A percentile compares a stretch with the other conserved stretches of the same genome.
phyloP scores from a whole-genome alignment of 352 stramenopile genomes.

The Phytopythium chamaehyphon region DNA sequence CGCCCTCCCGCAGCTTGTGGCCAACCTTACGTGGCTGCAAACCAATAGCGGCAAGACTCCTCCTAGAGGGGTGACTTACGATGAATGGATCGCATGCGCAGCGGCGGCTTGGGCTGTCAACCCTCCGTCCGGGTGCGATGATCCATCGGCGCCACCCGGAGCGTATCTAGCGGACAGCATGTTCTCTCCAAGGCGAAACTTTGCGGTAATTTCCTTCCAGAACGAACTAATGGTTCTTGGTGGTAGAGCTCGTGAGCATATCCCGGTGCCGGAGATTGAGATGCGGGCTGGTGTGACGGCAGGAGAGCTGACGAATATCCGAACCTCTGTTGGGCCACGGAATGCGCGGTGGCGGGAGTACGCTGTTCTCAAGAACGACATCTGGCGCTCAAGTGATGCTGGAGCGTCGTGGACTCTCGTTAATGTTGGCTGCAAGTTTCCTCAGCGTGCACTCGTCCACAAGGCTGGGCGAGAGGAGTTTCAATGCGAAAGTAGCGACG shows the following conservation, averaged over 20 bases:
- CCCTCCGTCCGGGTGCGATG: conserved; percentile 45
- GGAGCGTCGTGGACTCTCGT: conserved; percentile 71
- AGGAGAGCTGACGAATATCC: conserved; percentile 8
- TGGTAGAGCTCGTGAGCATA: conserved; percentile 55
- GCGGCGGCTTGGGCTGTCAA: conserved; percentile 43
- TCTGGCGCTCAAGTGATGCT: conserved; percentile 70
- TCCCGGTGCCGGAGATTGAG: conserved; percentile 47
- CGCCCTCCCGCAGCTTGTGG: conserved; percentile 58
- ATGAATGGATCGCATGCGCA: conserved; percentile 64
- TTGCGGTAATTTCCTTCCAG: conserved; percentile 52
- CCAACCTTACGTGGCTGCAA: conserved; percentile 65
- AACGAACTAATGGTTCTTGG: conserved; percentile 61
- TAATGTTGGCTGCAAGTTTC: conserved; percentile 55
- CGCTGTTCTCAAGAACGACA: conserved; percentile 72
- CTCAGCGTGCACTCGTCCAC: conserved; percentile 44
- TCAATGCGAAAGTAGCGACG: conserved; percentile 60
- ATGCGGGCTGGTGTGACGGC: conserved; percentile 33
- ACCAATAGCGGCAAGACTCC: conserved; percentile 66
- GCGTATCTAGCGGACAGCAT: conserved; percentile 74
- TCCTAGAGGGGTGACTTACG: conserved; percentile 52
- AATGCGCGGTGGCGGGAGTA: conserved; percentile 61
- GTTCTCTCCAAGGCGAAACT: conserved; percentile 71
- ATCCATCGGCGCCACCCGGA: conserved; percentile 51
- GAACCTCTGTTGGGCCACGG: conserved; percentile 12
- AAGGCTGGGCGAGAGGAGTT: conserved; percentile 37